phyloP scores from a whole-genome alignment of 1,284 basidiomycete genomes.

The Boletus semigastroideus region DNA sequence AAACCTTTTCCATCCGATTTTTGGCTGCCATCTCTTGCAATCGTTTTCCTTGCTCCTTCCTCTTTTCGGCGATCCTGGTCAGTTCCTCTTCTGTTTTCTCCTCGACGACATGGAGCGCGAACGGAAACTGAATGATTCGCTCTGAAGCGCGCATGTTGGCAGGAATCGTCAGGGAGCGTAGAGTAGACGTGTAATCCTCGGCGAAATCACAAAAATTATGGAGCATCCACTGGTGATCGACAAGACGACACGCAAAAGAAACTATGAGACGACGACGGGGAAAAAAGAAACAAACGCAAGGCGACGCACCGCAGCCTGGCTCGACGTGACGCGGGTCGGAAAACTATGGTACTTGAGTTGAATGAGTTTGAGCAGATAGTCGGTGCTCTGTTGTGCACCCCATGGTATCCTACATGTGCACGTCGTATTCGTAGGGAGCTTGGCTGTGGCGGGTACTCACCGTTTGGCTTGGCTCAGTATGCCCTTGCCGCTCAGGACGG shows the following conservation, averaged over 20 bases:
- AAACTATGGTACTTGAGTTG: constrained; percentile 97
- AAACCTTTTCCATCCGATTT: constrained; percentile 83
- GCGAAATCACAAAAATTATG: constrained; percentile 88
- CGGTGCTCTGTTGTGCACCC: constrained; percentile 88
- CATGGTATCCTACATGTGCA: constrained; percentile 74
- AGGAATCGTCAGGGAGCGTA: constrained; percentile 53
- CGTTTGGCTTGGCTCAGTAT: constrained; percentile 83
- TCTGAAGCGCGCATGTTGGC: constrained; percentile 63
- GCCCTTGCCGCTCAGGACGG: constrained; percentile 77
- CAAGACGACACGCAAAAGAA: no score
- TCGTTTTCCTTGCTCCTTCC: constrained; percentile 83
- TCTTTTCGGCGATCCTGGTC: constrained; percentile 71
- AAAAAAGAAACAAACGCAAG: neutral
- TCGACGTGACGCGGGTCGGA: constrained; percentile 55
- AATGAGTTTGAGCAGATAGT: constrained; percentile 80
- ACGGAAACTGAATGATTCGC: constrained; percentile 86
- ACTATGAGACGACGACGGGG: neutral
- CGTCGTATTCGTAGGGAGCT: neutral
- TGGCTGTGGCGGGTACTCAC: constrained; percentile 41
- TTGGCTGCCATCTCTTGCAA: constrained; percentile 93
- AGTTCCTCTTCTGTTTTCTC: constrained; percentile 95
- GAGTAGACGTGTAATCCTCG: no score
- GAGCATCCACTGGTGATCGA: constrained; percentile 73
- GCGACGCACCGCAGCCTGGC: constrained; percentile 48
- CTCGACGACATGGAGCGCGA: constrained; percentile 62